Percentiles rank a stretch among this genome's conserved stretches.
These are phyloP conservation scores for Meira nashicola DNA, from an alignment of 1,284 basidiomycete genomes.

Conservation along the genomic window DNA sequence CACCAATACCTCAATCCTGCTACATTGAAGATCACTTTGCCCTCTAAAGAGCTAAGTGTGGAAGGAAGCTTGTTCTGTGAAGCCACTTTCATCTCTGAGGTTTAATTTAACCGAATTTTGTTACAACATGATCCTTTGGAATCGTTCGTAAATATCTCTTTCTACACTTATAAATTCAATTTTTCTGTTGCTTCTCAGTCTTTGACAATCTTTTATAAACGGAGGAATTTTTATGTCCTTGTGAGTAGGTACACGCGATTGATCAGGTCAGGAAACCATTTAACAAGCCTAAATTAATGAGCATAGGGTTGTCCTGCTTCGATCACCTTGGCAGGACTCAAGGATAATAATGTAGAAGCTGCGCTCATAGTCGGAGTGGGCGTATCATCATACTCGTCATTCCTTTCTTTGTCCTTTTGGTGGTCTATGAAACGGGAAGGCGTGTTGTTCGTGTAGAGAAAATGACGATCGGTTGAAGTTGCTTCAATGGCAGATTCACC, in stretches of 20 bases:
- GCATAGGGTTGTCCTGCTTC: background rate
- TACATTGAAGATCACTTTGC: slow-evolving; percentile 66
- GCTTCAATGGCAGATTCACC: background rate
- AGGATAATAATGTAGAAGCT: background rate
- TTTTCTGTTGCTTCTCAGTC: background rate
- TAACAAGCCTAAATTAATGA: too few relatives aligned
- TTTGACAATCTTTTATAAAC: background rate
- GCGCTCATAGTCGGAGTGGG: too few relatives aligned
- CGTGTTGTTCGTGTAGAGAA: background rate
- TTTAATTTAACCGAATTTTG: background rate
- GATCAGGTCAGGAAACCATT: background rate
- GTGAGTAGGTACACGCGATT: background rate
- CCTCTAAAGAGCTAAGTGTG: slow-evolving; percentile 55
- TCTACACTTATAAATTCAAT: background rate
- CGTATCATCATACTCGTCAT: too few relatives aligned
- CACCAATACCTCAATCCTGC: slow-evolving; percentile 85
- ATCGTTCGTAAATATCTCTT: background rate
- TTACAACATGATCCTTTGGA: background rate
- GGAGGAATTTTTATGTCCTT: background rate
- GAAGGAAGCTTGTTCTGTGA: slow-evolving; percentile 78
- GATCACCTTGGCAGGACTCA: background rate
- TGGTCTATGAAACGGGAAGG: background rate
- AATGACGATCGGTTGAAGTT: background rate
- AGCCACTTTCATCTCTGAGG: slow-evolving; percentile 70
- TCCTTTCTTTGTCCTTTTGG: background rate